Base-by-base conservation (phyloP, 148 eudicot genomes). In the Cornus suecica region DNA sequence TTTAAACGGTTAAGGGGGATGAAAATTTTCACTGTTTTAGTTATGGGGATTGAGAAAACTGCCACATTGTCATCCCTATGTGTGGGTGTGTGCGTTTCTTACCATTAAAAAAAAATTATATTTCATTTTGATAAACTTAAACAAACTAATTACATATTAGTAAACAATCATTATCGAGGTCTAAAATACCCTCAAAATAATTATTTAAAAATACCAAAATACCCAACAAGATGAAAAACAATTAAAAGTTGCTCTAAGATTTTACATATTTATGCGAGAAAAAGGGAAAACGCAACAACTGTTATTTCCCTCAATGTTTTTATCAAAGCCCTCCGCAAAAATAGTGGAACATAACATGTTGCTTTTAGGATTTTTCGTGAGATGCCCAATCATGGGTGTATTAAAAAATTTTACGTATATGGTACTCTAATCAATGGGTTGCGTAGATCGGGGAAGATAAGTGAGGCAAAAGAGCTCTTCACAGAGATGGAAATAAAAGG, bases 341-440 rank as follows among this genome's bases (percentile, higher is more conserved):
- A 89, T 75, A 77, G 42, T 66, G 92, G 86, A 63, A 91, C 93
- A 11, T 71, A 91, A 79, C 90, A 91, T 85, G 76, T 87, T 58
- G 99, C 90, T 42, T 45, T 93, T 45, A 76, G 74, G 13, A 90
- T 95, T 14, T 95, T 95, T 42, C 79, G 66, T 20, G 99, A 93
- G 85, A 95, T 95, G 99, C 94, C 93, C 9, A 80, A 72, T 64
- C 90, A 75, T 56, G 97, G 91, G 70, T 90, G 89, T 65, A 69
- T 74, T 74, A 97, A 97, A 13, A 97, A 95, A 89, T 80, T 90
- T 0, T 91, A 91, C 80, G 87, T 97, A 2, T 93, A 91, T 80
- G 99, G 99, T 54, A 93, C 98, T 51, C 66, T 95, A 88, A 86
- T 95, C 62, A 87, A 85, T 82, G 98, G 98, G 69, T 80, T 92